Evolutionary conservation across 139 green algal genomes (phyloP).

Genomic region (Edaphochlamys debaryana): DNA sequence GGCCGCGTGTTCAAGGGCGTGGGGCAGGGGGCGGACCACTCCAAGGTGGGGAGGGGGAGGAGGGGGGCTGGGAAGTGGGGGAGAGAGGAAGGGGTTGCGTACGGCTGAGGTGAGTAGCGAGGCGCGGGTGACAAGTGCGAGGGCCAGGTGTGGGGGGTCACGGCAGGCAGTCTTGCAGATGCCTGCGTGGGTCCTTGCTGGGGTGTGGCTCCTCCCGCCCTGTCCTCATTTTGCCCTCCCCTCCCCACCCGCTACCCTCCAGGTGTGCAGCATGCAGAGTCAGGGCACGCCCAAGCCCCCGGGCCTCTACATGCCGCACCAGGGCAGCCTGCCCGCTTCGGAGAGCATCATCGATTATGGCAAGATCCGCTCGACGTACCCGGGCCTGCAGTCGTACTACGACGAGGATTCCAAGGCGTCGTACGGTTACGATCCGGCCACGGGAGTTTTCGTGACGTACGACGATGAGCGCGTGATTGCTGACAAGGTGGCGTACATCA

Average conservation of each 20-base stretch:
- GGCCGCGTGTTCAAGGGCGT: slow-evolving; percentile 11
- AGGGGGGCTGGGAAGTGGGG: too few relatives aligned
- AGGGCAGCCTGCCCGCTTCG: not conserved
- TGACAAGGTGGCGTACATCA: not conserved
- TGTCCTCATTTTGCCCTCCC: too few relatives aligned
- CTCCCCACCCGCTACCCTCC: not conserved
- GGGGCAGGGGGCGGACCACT: not conserved
- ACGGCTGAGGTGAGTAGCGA: too few relatives aligned
- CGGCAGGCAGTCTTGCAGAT: too few relatives aligned
- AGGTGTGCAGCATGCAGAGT: not conserved
- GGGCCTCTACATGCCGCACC: not conserved
- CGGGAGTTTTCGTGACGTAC: not conserved
- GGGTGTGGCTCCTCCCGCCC: too few relatives aligned
- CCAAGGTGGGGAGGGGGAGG: not conserved
- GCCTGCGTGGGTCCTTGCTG: too few relatives aligned
- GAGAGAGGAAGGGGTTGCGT: too few relatives aligned
- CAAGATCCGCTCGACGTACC: not conserved
- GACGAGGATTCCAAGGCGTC: not conserved
- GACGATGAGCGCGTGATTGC: slow-evolving; percentile 6
- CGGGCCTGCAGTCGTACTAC: not conserved
- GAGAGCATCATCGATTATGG: not conserved
- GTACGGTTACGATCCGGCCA: slow-evolving; percentile 2
- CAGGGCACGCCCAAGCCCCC: not conserved
- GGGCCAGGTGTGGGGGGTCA: too few relatives aligned
- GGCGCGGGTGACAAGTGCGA: too few relatives aligned